Evolutionary conservation across 106 monocot genomes (phyloP), one percentile per base, ranked within the genome.

Genomic region (Posidonia australis): DNA sequence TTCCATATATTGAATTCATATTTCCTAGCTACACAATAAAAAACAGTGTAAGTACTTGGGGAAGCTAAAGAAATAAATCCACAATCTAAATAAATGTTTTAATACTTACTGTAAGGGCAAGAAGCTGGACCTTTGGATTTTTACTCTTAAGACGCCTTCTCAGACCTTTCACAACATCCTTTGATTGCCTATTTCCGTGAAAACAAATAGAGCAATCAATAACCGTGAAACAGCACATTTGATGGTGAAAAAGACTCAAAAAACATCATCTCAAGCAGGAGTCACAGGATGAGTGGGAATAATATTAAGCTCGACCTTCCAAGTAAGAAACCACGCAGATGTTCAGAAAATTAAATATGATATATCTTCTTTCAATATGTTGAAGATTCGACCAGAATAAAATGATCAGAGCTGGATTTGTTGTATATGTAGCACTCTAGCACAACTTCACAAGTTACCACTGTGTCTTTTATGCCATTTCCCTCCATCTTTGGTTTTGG

Each of bases 91-190:
- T 19, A 68, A 59, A 44, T 10, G 27, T 27, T 36, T 0, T n/a
- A 54, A 28, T 17, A 63, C 70, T 77, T 58, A 77, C 77, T 22
- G 70, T 66, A 51, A 77, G 43, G 29, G 77, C 60, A 46, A 70
- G 70, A 60, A 77, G 60, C 57, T 77, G 77, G 32, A 77, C 62
- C 43, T 77, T 70, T 25, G 70, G 77, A 59, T 65, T 77, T 44
- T 70, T 77, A 66, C 28, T 64, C 32, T 64, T 64, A 29, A 77
- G 44, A 25, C 77, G 70, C 65, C 44, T 70, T 64, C 58, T 65
- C 46, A 77, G 36, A 36, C 30, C 46, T 65, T 64, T 77, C 54
- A 64, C 58, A 22, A 54, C 65, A 70, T 70, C 64, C 54, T 65
- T 77, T 49, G 58, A 70, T 77, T 77, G 77, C 59, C 77, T 77